Percentiles rank a stretch among this genome's conserved stretches.
Conservation (phyloP, 768 basidiomycete genomes). For the Tylopilus rubrobrunneus region DNA sequence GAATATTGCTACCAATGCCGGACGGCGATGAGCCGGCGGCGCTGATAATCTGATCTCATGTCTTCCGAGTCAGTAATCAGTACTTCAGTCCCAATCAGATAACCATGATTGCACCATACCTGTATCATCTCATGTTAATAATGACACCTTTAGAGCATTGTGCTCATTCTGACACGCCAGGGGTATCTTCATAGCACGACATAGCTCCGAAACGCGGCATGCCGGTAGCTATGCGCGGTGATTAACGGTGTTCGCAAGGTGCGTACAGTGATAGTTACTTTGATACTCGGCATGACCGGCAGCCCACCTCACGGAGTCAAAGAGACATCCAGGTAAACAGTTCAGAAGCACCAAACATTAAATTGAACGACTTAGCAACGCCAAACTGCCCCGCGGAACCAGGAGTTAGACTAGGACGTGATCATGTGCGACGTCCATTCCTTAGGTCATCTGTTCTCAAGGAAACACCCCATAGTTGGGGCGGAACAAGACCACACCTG, state of each 20-base stretch:
- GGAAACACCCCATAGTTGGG: neutral
- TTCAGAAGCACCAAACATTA: neutral
- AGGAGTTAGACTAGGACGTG: neutral
- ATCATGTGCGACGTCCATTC: neutral
- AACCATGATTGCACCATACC: constrained; percentile 26
- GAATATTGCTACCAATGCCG: constrained; percentile 71
- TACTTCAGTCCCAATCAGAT: constrained; percentile 1
- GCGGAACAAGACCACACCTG: neutral
- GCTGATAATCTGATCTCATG: constrained; percentile 8
- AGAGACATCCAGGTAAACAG: neutral
- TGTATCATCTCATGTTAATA: constrained; percentile 26
- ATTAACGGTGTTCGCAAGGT: neutral
- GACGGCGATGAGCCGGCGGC: constrained; percentile 45
- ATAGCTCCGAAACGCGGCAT: neutral
- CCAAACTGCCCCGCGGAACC: neutral
- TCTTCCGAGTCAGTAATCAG: neutral
- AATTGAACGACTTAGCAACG: neutral
- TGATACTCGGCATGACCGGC: neutral
- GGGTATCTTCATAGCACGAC: neutral
- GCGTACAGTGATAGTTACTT: neutral
- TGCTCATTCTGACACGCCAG: constrained; percentile 6
- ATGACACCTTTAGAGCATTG: constrained; percentile 5
- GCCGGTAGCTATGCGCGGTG: neutral
- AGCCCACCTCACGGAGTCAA: neutral
- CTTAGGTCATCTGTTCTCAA: neutral